phyloP scores from a whole-genome alignment of 1,284 basidiomycete species.

The Termitomyces sp. region DNA sequence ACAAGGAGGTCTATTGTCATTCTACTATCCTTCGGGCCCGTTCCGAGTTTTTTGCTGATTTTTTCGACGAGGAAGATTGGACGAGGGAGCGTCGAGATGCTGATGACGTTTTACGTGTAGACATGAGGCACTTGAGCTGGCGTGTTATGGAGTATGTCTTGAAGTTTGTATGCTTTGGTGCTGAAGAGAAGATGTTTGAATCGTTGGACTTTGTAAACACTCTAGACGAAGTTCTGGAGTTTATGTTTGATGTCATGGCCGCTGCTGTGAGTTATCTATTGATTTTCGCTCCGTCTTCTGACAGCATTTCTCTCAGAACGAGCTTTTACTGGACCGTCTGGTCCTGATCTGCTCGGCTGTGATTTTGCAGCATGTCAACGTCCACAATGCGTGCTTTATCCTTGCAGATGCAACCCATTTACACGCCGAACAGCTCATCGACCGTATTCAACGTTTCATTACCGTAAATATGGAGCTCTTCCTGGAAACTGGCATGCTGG shows the following conservation, averaged over 20 bases:
- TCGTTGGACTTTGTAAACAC: slow-evolving; percentile 61
- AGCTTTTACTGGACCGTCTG: slow-evolving; percentile 83
- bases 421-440: slow-evolving; percentile 67
- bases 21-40: slow-evolving; percentile 78
- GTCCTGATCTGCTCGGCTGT: slow-evolving; percentile 78
- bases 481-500: slow-evolving; percentile 77
- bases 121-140: slow-evolving; percentile 76
- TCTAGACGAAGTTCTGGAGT: slow-evolving; percentile 79
- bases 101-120: slow-evolving; percentile 54
- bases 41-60: slow-evolving; percentile 81
- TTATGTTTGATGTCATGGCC: slow-evolving; percentile 84
- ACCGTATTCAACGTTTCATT: slow-evolving; percentile 79
- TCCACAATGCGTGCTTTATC: slow-evolving; percentile 78
- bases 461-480: slow-evolving; percentile 84
- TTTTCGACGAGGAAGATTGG: slow-evolving; percentile 87
- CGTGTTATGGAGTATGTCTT: slow-evolving; percentile 75
- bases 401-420: slow-evolving; percentile 82
- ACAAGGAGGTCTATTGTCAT: slow-evolving; percentile 66
- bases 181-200: slow-evolving; percentile 71
- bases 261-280: slow-evolving; percentile 57
- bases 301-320: slow-evolving; percentile 55
- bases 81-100: slow-evolving; percentile 56
- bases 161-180: slow-evolving; percentile 76
- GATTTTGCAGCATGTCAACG: slow-evolving; percentile 66
- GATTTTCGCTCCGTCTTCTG: not conserved